Evolutionary conservation across 139 green algal genomes (phyloP).

Genomic region (Ettlia oleoabundans): DNA sequence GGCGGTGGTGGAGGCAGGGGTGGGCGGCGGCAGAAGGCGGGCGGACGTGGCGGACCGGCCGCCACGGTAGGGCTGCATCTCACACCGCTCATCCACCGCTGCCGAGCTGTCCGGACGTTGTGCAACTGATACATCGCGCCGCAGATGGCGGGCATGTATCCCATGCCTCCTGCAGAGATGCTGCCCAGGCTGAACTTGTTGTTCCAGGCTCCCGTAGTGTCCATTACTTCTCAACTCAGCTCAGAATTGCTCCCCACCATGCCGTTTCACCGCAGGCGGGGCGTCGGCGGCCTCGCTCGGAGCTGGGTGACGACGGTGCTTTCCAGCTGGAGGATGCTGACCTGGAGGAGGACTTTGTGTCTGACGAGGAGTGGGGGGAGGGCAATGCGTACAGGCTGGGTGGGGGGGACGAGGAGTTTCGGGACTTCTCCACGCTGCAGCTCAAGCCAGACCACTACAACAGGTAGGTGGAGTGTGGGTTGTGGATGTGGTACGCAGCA

Average conservation of each 20-base stretch:
- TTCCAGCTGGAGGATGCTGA: too few relatives aligned
- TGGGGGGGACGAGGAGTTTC: slow-evolving; percentile 48
- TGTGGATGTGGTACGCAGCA: not conserved
- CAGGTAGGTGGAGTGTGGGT: slow-evolving; percentile 32
- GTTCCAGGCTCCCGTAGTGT: too few relatives aligned
- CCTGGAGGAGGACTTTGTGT: slow-evolving; percentile 51
- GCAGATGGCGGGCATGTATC: too few relatives aligned
- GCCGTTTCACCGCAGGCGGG: not conserved
- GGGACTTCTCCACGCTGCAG: slow-evolving; percentile 74
- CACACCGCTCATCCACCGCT: too few relatives aligned
- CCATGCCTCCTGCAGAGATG: too few relatives aligned
- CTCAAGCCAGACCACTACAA: slow-evolving; percentile 91
- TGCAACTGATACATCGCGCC: too few relatives aligned
- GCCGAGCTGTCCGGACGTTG: too few relatives aligned
- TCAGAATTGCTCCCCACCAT: too few relatives aligned
- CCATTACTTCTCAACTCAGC: too few relatives aligned
- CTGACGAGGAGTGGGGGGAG: slow-evolving; percentile 40
- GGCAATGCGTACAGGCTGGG: slow-evolving; percentile 44
- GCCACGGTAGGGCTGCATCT: too few relatives aligned
- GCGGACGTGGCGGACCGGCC: not conserved
- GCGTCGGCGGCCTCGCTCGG: slow-evolving; percentile 1
- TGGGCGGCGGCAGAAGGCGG: not conserved
- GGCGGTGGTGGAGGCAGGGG: not conserved
- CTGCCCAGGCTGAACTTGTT: too few relatives aligned
- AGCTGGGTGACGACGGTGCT: slow-evolving; percentile 28